A percentile compares a stretch with the other conserved stretches of the same genome.
These are phyloP conservation scores for Ormosia emarginata DNA, from an alignment of 306 rosid species.

Conservation along the genomic window DNA sequence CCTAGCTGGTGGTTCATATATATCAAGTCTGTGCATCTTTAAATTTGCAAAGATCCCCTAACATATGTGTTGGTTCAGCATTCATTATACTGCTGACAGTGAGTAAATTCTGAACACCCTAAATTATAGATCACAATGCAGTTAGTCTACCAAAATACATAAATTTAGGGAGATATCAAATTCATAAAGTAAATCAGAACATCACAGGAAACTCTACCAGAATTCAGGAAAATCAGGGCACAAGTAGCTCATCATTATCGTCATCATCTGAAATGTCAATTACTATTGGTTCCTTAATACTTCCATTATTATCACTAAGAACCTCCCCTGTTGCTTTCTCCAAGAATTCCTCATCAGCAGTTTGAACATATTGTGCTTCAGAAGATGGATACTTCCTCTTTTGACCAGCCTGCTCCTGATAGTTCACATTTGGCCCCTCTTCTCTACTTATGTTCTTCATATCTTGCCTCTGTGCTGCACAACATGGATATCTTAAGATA, in stretches of 20 bases:
- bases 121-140: neutral
- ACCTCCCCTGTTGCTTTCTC: constrained; percentile 59
- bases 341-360: constrained; percentile 58
- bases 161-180: neutral
- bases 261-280: constrained; percentile 49
- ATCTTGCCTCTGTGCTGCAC: constrained; percentile 60
- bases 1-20: neutral
- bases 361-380: constrained; percentile 54
- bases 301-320: constrained; percentile 46
- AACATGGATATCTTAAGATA: no score
- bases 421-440: constrained; percentile 38
- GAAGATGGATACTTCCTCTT: constrained; percentile 80
- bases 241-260: constrained; percentile 24
- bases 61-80: neutral
- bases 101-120: neutral
- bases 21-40: neutral
- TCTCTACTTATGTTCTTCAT: constrained; percentile 47
- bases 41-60: neutral
- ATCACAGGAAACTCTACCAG: constrained; percentile 27
- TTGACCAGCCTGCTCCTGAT: constrained; percentile 49
- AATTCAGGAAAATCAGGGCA: constrained; percentile 24
- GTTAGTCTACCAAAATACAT: neutral
- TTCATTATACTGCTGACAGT: neutral
- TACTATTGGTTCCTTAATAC: constrained; percentile 48
- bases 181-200: constrained; percentile 9